These are phyloP conservation scores for Barnettozyma sp. DNA, from an alignment of 805 yeast genomes.

Conservation along the genomic window DNA sequence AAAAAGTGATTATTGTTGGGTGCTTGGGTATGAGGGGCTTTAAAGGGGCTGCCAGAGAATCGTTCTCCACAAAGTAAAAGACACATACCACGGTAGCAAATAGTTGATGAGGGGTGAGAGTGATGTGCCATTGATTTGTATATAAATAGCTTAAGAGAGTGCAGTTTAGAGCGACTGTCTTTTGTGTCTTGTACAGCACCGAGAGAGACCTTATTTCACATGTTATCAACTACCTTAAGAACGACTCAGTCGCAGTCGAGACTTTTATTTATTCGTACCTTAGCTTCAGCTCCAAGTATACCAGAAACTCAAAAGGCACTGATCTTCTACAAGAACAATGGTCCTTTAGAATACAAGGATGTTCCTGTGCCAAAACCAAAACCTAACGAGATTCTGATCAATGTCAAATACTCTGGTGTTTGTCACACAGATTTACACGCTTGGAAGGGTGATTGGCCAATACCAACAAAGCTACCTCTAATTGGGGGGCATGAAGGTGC, in stretches of 20 bases:
- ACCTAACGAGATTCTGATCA: slow-evolving; percentile 48
- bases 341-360: slow-evolving; percentile 42
- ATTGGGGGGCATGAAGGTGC: slow-evolving; percentile 70
- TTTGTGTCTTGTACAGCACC: not conserved
- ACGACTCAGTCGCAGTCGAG: slow-evolving; percentile 6
- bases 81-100: no score
- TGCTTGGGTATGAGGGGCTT: no score
- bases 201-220: not conserved
- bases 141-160: no score
- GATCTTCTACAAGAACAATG: slow-evolving; percentile 44
- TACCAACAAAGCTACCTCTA: slow-evolving; percentile 47
- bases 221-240: slow-evolving; percentile 1
- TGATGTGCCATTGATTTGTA: no score
- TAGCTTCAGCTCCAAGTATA: slow-evolving; percentile 25
- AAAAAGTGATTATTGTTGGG: no score
- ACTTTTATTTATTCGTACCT: slow-evolving; percentile 12
- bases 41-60: no score
- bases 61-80: no score
- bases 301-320: slow-evolving; percentile 48
- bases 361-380: slow-evolving; percentile 52
- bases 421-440: slow-evolving; percentile 64
- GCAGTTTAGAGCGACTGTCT: not conserved
- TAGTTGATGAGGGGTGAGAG: no score
- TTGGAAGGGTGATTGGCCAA: slow-evolving; percentile 65
- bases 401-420: slow-evolving; percentile 58